Percentiles rank a stretch among this genome's conserved stretches.
Evolutionary conservation across 129 eudicot species (phyloP).

Genomic region (Artemisia annua): DNA sequence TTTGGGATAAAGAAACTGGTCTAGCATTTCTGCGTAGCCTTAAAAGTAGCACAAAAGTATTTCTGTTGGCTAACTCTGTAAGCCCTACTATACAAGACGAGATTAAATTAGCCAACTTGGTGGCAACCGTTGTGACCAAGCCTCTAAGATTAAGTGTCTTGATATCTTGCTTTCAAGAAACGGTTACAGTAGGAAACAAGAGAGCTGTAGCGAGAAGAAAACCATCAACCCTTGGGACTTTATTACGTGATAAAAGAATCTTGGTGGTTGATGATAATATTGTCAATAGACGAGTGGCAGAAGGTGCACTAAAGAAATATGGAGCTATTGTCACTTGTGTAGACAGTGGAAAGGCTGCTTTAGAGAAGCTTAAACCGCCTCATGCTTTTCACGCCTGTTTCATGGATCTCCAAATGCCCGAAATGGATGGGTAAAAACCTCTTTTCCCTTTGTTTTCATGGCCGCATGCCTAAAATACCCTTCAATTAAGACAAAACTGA

Average conservation of each 20-base stretch:
- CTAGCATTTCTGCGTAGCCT: conserved; percentile 31
- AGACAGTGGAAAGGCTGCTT: conserved; percentile 68
- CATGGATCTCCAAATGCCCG: conserved; percentile 99
- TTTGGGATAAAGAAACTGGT: conserved; percentile 48
- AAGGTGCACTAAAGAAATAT: conserved; percentile 83
- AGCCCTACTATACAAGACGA: conserved; percentile 33
- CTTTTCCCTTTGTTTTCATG: neutral
- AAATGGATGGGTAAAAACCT: conserved; percentile 77
- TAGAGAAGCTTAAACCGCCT: conserved; percentile 66
- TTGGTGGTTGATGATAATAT: conserved; percentile 89
- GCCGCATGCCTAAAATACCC: conserved; percentile 16
- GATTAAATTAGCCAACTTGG: conserved; percentile 48
- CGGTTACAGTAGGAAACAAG: conserved; percentile 40
- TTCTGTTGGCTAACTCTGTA: conserved; percentile 39
- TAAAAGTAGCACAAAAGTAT: conserved; percentile 36
- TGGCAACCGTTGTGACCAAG: conserved; percentile 53
- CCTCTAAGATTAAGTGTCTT: conserved; percentile 60
- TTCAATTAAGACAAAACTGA: conserved; percentile 10
- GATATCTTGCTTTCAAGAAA: conserved; percentile 56
- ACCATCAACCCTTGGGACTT: conserved; percentile 52
- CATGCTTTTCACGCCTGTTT: conserved; percentile 89
- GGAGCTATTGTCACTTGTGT: conserved; percentile 82
- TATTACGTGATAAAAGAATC: conserved; percentile 54
- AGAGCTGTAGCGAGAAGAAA: conserved; percentile 36
- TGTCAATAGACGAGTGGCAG: conserved; percentile 90